These are phyloP conservation scores for Echinosophora koreensis DNA, from an alignment of 306 rosid genomes.

Conservation along the genomic window DNA sequence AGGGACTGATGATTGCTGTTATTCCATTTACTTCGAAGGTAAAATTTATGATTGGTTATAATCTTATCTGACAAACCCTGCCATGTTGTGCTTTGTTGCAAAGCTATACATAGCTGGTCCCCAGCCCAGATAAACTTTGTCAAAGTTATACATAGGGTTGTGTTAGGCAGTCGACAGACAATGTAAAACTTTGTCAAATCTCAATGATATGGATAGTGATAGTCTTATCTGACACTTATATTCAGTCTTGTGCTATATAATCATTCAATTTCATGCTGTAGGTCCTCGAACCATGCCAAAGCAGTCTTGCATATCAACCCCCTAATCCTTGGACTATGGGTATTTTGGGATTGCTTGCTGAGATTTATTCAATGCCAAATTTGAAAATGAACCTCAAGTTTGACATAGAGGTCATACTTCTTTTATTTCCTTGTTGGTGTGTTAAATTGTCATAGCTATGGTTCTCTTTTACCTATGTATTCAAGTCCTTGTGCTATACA, in stretches of 20 bases:
- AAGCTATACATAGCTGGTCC: too few species aligned
- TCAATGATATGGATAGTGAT: neutral
- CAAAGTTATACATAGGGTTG: too few species aligned
- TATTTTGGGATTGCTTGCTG: constrained; percentile 96
- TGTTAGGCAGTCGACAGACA: too few species aligned
- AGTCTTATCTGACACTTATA: neutral
- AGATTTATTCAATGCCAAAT: constrained; percentile 99
- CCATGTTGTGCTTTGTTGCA: too few species aligned
- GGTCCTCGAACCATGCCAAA: constrained; percentile 95
- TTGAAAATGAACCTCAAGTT: constrained; percentile 99
- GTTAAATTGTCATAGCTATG: neutral
- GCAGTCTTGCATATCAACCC: constrained; percentile 95
- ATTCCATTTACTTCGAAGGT: constrained; percentile 99
- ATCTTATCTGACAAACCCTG: too few species aligned
- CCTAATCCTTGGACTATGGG: constrained; percentile 99
- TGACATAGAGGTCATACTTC: constrained; percentile 83
- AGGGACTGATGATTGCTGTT: constrained; percentile 99
- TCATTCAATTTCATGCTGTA: constrained; percentile 49
- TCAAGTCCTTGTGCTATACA: constrained; percentile 49
- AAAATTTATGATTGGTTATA: constrained; percentile 36
- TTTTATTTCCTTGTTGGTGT: constrained; percentile 15
- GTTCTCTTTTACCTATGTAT: constrained; percentile 17
- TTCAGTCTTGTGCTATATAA: constrained; percentile 30
- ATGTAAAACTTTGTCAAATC: too few species aligned
- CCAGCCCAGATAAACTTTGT: too few species aligned